Base-by-base conservation (phyloP, 1,284 basidiomycete species). In the Ceratobasidium sp. region DNA sequence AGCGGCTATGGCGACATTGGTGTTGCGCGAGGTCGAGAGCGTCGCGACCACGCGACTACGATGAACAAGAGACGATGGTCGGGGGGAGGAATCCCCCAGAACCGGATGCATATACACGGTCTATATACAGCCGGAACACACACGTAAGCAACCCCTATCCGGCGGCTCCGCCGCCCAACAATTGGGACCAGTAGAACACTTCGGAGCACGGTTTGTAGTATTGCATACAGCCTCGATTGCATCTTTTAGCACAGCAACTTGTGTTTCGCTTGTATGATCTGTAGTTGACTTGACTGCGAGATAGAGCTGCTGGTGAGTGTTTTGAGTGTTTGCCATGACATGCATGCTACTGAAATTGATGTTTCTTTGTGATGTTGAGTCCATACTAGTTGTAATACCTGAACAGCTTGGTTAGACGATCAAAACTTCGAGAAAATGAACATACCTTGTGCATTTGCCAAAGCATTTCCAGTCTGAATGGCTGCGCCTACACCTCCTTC, bases 331-430 rank as follows among this genome's bases (percentile, higher is more conserved):
- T 15, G 70, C 70, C 55, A 60, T 72, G 15, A 60, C 23, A 46
- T 72, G 70, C 70, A 72, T 72, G 53, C 70, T 72, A 39, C 70
- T 72, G 39, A 60, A 72, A 46, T 72, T 72, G 13, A 72, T 72
- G 55, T 39, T 72, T 40, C 39, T 23, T 46, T 72, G 70, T 60
- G 56, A 72, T 23, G 55, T 72, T 28, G 70, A 72, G 40, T 72
- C 70, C 70, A 72, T 72, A 51, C 70, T 72, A n/a, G 56, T 72
- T 13, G 70, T 72, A 12, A 58, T 33, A 46, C 70, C 70, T 72
- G 49, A 42, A 9, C 10, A 4, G 26, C 42, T 6, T n/a, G 3
- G 3, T 12, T 12, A 3, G 18, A 7, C 7, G 23, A 6, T 72
- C n/a, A 42, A 23, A 33, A n/a, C 49, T 12, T 49, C 5, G 44